Percentiles rank a stretch among this genome's conserved stretches.
Evolutionary conservation across 2,329 filamentous ascomycete genomes (phyloP).

Genomic region (Pseudopyricularia cyperi): DNA sequence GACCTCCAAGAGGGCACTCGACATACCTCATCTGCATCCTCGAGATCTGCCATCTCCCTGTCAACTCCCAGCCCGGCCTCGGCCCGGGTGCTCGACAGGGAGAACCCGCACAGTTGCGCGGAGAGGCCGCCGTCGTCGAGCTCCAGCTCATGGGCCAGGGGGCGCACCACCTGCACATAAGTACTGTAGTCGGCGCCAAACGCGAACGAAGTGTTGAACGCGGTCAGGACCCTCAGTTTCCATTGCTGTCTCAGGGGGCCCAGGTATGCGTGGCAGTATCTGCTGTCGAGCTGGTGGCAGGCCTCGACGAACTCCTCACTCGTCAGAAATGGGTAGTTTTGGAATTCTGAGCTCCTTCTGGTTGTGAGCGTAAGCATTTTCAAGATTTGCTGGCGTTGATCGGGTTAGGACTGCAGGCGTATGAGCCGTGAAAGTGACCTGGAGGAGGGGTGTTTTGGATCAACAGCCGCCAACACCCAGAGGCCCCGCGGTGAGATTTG

Average conservation of each 20-base stretch:
- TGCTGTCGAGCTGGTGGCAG: constrained; percentile 48
- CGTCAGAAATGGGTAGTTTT: constrained; percentile 47
- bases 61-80: constrained; percentile 19
- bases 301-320: constrained; percentile 50
- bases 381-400: neutral
- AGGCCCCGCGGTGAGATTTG: too few species aligned
- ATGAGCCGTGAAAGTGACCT: neutral
- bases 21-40: constrained; percentile 37
- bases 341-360: constrained; percentile 21
- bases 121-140: constrained; percentile 32
- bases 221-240: constrained; percentile 39
- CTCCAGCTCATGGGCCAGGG: constrained; percentile 27
- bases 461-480: too few species aligned
- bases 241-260: constrained; percentile 40
- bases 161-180: constrained; percentile 42
- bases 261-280: constrained; percentile 43
- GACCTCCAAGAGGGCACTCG: neutral
- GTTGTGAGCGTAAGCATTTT: neutral
- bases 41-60: constrained; percentile 33
- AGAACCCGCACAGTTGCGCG: constrained; percentile 29
- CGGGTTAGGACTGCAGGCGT: neutral
- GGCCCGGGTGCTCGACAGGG: constrained; percentile 17
- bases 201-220: constrained; percentile 30
- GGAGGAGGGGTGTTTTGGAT: too few species aligned
- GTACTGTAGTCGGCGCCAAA: constrained; percentile 31